Evolutionary conservation across 352 stramenopile genomes (phyloP).

Genomic region (Globisporangium perplexum): DNA sequence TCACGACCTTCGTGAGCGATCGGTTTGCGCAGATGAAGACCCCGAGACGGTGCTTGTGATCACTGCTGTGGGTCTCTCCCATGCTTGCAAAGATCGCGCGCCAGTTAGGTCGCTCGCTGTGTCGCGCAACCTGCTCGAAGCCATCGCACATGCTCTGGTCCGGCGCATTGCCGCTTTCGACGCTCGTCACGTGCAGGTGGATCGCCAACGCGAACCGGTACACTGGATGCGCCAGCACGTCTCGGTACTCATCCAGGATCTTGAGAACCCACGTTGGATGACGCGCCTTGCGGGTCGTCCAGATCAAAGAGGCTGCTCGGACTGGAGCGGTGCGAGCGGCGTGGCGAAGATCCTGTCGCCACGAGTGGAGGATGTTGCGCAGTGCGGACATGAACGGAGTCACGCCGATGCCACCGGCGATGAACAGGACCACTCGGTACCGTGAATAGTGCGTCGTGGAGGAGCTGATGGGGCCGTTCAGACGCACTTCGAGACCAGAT

Average conservation of each 20-base stretch:
- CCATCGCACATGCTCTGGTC: not conserved
- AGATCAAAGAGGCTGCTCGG: conserved; percentile 11
- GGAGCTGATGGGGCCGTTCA: conserved; percentile 33
- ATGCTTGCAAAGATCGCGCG: conserved; percentile 1
- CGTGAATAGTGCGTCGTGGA: conserved; percentile 15
- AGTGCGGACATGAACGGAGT: conserved; percentile 42
- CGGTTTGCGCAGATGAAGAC: conserved; percentile 23
- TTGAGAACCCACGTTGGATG: conserved; percentile 16
- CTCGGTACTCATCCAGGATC: conserved; percentile 22
- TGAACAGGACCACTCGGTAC: conserved; percentile 28
- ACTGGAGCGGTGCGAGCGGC: too few relatives aligned
- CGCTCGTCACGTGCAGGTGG: conserved; percentile 18
- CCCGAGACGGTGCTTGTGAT: not conserved
- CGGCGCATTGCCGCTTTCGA: not conserved
- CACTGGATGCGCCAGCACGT: conserved; percentile 11
- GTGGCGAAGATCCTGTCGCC: conserved; percentile 1
- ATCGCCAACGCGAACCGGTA: conserved; percentile 7
- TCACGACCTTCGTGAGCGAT: conserved; percentile 19
- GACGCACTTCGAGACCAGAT: conserved; percentile 5
- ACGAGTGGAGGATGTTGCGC: conserved; percentile 31
- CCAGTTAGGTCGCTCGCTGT: conserved; percentile 12
- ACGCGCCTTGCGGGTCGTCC: conserved; percentile 18
- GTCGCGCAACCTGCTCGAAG: conserved; percentile 4
- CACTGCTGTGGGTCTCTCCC: not conserved
- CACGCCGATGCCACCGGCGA: conserved; percentile 31